Evolutionary conservation across 495 filamentous ascomycete genomes (phyloP).

Genomic region (Aspergillus steynii): DNA sequence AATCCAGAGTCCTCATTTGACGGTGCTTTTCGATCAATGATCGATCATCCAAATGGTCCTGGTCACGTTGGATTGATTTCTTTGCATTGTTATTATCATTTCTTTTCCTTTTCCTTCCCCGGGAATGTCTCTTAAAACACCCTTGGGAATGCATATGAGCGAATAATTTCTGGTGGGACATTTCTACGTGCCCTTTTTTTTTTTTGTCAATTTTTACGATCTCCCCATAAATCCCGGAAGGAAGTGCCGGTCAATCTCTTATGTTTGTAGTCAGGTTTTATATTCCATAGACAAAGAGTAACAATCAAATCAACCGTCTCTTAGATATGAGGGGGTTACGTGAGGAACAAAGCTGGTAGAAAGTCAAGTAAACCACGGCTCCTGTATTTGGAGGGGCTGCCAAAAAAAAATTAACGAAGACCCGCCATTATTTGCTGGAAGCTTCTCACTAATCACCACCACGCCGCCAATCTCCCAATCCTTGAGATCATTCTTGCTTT

Average conservation of each 20-base stretch:
- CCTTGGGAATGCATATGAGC: slow-evolving; percentile 23
- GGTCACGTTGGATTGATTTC: slow-evolving; percentile 2
- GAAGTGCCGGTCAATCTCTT: background rate
- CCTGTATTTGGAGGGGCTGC: background rate
- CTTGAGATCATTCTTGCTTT: background rate
- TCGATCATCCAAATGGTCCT: background rate
- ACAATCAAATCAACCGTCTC: background rate
- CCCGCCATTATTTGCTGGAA: background rate
- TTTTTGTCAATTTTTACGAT: background rate
- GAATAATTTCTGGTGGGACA: slow-evolving; percentile 8
- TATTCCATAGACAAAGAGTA: background rate
- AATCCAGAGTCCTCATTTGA: too few relatives aligned
- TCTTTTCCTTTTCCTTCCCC: background rate
- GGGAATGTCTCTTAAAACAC: slow-evolving; percentile 8
- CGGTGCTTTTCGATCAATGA: too few relatives aligned
- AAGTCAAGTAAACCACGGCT: background rate
- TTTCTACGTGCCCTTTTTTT: background rate
- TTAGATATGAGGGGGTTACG: background rate
- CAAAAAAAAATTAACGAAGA: background rate
- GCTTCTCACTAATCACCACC: background rate
- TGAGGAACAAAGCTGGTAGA: background rate
- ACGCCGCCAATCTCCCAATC: background rate
- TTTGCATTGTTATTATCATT: background rate
- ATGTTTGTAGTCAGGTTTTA: background rate
- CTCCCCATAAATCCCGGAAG: background rate